Evolutionary conservation across 768 basidiomycete species (phyloP), one percentile per base, ranked within the genome.

Genomic region (Pleurotus ostreatus): DNA sequence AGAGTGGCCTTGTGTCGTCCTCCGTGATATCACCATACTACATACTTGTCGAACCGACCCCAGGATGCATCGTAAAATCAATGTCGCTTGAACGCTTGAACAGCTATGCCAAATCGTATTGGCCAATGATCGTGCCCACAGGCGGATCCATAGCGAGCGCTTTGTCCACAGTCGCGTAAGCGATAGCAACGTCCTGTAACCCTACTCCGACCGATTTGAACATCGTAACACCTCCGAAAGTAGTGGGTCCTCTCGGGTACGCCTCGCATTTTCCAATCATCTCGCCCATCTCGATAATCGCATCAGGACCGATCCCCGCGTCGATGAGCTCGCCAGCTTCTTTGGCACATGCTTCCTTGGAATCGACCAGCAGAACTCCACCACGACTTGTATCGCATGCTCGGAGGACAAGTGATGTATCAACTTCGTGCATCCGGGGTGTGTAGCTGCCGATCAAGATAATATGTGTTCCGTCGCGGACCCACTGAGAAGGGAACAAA

Each of bases 141-240:
- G 74, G n/a, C 13, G 51, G 51, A 40, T 12, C 76, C 63, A 78
- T 69, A 53, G 72, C 64, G 61, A 83, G 71, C 1, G 92, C 92
- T 51, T 75, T 76, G 3, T 78, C 70, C 2, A 92, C 78, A 1
- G 93, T 82, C 2, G 86, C 80, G 55, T 71, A 76, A 8, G 91
- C 84, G 57, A 95, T 90, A 0, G 86, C 89, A 4, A 91, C 89
- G 61, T 96, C 94, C 63, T 95, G 93, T n/a, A 91, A 70, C 1
- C 89, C 91, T 5, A 94, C 70, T 2, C 94, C 93, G 4, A 95
- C 94, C 0, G 88, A 89, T 71, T 94, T 95, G 79, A 92, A 94
- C 25, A 95, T 77, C 1, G 86, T 89, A 9, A 94, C 75, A 0
- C 78, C 76, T 0, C 80, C 83, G 3, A 66, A 60, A 22, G 62